Evolutionary conservation across 2,329 filamentous ascomycete genomes (phyloP), one percentile per base, ranked within the genome.

Genomic region (Exophiala lecanii-corni): DNA sequence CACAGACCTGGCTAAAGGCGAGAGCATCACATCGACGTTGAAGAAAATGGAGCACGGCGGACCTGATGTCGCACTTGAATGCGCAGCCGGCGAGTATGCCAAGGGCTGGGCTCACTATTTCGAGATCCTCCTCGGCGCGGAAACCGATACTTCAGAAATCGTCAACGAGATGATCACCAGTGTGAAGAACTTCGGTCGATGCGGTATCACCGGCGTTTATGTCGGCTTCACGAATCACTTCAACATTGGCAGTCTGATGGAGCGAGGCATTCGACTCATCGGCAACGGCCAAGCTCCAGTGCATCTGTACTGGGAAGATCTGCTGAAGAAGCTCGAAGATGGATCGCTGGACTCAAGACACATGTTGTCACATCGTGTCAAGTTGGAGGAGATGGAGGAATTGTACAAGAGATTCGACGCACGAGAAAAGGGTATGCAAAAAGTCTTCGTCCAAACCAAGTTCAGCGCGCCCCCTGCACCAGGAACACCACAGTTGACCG

Each of bases 211-310:
- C 0, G 87, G 86, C 41, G 77, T 81, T 9, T 81, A 81, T 57
- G 75, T 76, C 26, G 77, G 76, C 20, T 81, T 70, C 59, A 86
- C 82, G 16, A 89, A 88, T 64, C 83, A 87, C 62, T 86, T 91
- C 72, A 87, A 87, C 65, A 81, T 91, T 54, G 86, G 88, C 7
- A 81, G 85, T 0, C 60, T 94, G 10, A 94, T 94, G 87, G 80
- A 94, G 66, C 81, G 85, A 21, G 87, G 87, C n/a, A 79, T 94
- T 54, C 81, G 85, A 1, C 75, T 94, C 33, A 89, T 80, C 51
- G 78, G 79, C 31, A 81, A 81, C 53, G 78, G 79, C 3, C 79
- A 82, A 59, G 78, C 78, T 2, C 87, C 87, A 0, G 86, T 94
- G 0, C 86, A 91, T 57, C 78, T 82, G 57, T 92, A 94, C 68